Percentiles rank a stretch among this genome's conserved stretches.
Conservation (phyloP, 2,329 filamentous ascomycete genomes). For the Penicillium sp. region DNA sequence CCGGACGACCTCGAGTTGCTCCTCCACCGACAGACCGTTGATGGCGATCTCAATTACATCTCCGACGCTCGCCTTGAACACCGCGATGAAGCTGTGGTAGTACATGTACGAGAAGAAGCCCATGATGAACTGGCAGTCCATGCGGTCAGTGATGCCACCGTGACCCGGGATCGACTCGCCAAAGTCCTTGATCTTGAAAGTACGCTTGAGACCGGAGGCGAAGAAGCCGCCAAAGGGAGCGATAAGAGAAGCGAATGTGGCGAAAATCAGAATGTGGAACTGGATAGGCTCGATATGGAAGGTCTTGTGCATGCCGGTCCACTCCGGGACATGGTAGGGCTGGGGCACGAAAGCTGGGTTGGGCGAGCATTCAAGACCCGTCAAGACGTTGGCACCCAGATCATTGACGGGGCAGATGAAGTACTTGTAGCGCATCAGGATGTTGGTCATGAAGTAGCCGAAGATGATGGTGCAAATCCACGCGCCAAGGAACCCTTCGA, state of each 20-base stretch:
- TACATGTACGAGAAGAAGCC: constrained; percentile 98
- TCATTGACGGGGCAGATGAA: constrained; percentile 98
- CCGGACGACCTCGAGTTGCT: constrained; percentile 72
- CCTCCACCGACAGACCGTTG: constrained; percentile 73
- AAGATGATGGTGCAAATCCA: constrained; percentile 93
- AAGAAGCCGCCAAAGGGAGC: constrained; percentile 98
- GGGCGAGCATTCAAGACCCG: constrained; percentile 75
- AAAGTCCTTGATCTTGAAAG: constrained; percentile 99
- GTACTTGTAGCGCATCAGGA: constrained; percentile 85
- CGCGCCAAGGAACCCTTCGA: constrained; percentile 89
- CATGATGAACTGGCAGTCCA: constrained; percentile 99
- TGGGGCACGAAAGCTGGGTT: constrained; percentile 85
- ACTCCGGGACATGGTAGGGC: constrained; percentile 62
- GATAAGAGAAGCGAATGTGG: constrained; percentile 89
- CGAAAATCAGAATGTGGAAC: constrained; percentile 80
- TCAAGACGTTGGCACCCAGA: constrained; percentile 85
- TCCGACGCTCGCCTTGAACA: constrained; percentile 75
- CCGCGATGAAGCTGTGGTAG: constrained; percentile 91
- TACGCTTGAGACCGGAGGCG: constrained; percentile 91
- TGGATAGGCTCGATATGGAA: constrained; percentile 80
- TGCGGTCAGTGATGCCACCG: constrained; percentile 94
- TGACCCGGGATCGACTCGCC: constrained; percentile 96
- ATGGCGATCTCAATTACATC: constrained; percentile 85
- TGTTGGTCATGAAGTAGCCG: constrained; percentile 68
- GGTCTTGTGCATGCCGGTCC: constrained; percentile 60